Evolutionary conservation across 768 basidiomycete genomes (phyloP).

Genomic region (Leucocoprinus birnbaumii): DNA sequence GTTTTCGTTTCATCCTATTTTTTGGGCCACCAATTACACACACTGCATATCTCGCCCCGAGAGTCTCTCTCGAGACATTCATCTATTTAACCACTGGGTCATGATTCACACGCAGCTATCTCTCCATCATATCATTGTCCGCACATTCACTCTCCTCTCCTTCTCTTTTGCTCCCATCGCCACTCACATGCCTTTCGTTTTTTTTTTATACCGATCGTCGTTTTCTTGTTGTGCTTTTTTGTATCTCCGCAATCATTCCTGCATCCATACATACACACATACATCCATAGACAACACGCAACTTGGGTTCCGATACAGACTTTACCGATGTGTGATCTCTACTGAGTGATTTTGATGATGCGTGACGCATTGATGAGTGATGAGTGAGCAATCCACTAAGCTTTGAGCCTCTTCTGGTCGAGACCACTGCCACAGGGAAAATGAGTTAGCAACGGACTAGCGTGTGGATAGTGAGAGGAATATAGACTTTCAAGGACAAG

Average conservation of each 20-base stretch:
- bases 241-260: neutral
- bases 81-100: constrained; percentile 5
- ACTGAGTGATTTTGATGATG: no score
- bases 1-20: neutral
- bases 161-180: neutral
- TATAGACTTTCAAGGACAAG: neutral
- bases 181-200: constrained; percentile 7
- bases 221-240: constrained; percentile 2
- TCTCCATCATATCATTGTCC: constrained; percentile 4
- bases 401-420: neutral
- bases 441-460: constrained; percentile 2
- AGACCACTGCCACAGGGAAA: neutral
- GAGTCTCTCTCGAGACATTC: neutral
- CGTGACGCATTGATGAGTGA: neutral
- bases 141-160: neutral
- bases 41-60: neutral
- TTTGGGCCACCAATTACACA: neutral
- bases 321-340: neutral
- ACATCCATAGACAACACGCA: constrained; percentile 13
- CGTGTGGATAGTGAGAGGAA: constrained; percentile 1
- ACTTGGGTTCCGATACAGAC: neutral
- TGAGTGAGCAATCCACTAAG: neutral
- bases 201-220: neutral
- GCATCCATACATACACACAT: constrained; percentile 2
- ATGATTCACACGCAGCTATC: neutral